Percentiles rank a stretch among this genome's conserved stretches.
Evolutionary conservation across 2,329 filamentous ascomycete genomes (phyloP).

Genomic region (Alternaria incomplexa): DNA sequence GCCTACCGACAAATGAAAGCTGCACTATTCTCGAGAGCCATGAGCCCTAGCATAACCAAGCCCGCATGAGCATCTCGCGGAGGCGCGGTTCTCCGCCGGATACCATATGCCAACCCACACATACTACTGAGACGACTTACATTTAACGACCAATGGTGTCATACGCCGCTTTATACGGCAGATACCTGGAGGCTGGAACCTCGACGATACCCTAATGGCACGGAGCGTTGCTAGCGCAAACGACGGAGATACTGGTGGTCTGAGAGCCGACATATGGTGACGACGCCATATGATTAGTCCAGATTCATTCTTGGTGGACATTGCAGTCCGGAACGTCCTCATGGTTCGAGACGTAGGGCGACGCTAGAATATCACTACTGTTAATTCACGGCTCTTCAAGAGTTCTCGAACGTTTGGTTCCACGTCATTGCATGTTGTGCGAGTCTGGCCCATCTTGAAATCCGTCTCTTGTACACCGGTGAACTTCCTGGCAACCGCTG

Average conservation of each 20-base stretch:
- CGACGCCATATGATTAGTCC: not conserved
- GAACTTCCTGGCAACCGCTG: not conserved
- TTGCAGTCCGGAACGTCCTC: not conserved
- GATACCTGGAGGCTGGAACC: not conserved
- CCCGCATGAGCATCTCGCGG: not conserved
- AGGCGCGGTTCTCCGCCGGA: not conserved
- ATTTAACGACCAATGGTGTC: conserved; percentile 1
- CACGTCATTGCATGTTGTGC: not conserved
- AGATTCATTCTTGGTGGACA: not conserved
- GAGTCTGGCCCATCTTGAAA: not conserved
- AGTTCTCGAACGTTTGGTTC: not conserved
- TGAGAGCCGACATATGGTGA: not conserved
- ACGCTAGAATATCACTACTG: not conserved
- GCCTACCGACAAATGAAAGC: conserved; percentile 43
- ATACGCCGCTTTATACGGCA: not conserved
- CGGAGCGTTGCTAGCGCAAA: not conserved
- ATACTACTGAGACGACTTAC: conserved; percentile 1
- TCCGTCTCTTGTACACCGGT: not conserved
- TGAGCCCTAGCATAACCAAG: conserved; percentile 1
- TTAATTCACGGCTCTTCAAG: not conserved
- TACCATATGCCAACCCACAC: conserved; percentile 1
- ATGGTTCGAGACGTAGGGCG: not conserved
- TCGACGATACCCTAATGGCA: not conserved
- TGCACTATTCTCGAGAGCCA: conserved; percentile 46
- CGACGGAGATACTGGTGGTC: not conserved